Evolutionary conservation across 2,329 filamentous ascomycete species (phyloP).

Genomic region (Gyromitra esculenta): DNA sequence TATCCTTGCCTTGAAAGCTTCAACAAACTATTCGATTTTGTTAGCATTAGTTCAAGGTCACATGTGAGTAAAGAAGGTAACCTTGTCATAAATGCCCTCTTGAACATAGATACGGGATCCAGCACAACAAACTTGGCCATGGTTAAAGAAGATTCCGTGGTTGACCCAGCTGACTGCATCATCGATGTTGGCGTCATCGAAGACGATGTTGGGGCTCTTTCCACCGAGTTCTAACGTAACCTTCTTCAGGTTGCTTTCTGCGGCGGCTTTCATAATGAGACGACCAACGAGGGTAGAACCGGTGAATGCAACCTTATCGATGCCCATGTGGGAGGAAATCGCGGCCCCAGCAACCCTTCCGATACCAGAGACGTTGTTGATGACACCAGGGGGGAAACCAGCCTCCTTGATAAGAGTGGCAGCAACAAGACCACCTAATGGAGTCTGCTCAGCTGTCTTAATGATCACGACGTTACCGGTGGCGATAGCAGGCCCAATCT

Average conservation of each 20-base stretch:
- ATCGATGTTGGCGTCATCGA: constrained; percentile 79
- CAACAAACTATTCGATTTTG: constrained; percentile 70
- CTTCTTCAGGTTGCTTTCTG: constrained; percentile 81
- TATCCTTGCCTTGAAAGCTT: constrained; percentile 80
- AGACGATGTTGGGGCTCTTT: constrained; percentile 83
- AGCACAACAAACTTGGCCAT: constrained; percentile 75
- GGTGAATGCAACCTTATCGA: constrained; percentile 86
- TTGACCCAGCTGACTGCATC: constrained; percentile 82
- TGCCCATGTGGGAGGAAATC: constrained; percentile 77
- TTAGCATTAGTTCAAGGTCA: constrained; percentile 10
- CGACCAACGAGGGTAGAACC: constrained; percentile 79
- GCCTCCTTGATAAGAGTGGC: constrained; percentile 75
- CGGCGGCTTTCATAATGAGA: constrained; percentile 81
- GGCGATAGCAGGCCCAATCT: constrained; percentile 78
- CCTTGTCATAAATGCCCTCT: constrained; percentile 80
- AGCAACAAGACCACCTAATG: constrained; percentile 74
- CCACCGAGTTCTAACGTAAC: constrained; percentile 82
- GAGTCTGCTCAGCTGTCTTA: constrained; percentile 81
- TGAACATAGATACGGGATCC: constrained; percentile 87
- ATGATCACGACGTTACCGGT: constrained; percentile 77
- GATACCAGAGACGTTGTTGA: constrained; percentile 81
- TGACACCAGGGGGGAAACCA: constrained; percentile 79
- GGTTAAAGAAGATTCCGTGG: constrained; percentile 73
- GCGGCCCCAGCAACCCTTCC: constrained; percentile 81
- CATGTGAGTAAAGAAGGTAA: background rate